Evolutionary conservation across 805 yeast species (phyloP), one percentile per base, ranked within the genome.

Genomic region (Starmera pachycereana): DNA sequence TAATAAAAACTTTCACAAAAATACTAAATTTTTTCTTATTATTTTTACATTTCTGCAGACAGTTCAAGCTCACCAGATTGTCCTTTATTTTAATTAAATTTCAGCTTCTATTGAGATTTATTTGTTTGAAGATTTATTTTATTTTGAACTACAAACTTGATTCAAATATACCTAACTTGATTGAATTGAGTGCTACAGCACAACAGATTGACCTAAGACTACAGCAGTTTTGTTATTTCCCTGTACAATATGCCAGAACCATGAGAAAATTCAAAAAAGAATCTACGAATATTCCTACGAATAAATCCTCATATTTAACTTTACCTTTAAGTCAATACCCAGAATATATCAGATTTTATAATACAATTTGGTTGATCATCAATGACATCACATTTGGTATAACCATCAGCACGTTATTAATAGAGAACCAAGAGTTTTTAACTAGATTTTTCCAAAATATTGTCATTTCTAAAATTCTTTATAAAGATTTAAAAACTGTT

Each of bases 371-470:
- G 97, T 65, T 92, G 13, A 79, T 87, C 0, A 58, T 78, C 5
- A 90, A 92, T 57, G 98, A 92, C 57, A 56, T 84, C 7, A 67
- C 89, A 1, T 56, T 89, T 30, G 98, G 98, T 0, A 52, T 74
- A 8, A 66, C 81, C 1, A 45, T 84, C 0, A 71, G 80, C 0
- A 65, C 76, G 10, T 47, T 72, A 1, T 42, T 81, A 4, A 50
- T 61, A 19, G 72, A 65, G 6, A 63, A 62, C 39, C 56, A 61
- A 43, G 55, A 49, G 1, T 37, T 30, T 10, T 44, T 58, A 25
- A 41, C 62, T 1, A 44, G 47, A 2, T 54, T 48, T 39, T 38
- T 70, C 31, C 53, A 56, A 34, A 44, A 57, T n/a, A 33, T 38
- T 5, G 25, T 61, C 5, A 58, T 76, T 12, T 61, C 69, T 32